Evolutionary conservation across 352 stramenopile species (phyloP).

Genomic region (Phytopythium kandeliae): DNA sequence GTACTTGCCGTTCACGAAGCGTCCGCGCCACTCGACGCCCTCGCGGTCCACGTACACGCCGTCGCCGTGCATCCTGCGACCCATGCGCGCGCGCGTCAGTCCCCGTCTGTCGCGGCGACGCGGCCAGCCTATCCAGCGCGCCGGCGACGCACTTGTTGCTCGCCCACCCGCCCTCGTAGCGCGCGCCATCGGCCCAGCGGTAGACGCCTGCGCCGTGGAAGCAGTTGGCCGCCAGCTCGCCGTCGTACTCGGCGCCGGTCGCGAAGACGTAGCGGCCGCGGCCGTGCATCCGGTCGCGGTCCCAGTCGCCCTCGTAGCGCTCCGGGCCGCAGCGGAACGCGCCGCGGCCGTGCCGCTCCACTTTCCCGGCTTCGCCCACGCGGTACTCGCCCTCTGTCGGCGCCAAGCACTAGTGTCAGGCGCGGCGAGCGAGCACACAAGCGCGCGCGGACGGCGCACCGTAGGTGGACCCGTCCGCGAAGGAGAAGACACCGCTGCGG

Average conservation of each 20-base stretch:
- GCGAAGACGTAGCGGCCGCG: constrained; percentile 58
- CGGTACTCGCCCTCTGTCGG: constrained; percentile 44
- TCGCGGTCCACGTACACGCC: constrained; percentile 71
- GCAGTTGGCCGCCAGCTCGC: constrained; percentile 54
- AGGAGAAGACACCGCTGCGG: constrained; percentile 54
- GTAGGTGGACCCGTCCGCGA: constrained; percentile 61
- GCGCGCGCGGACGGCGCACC: constrained; percentile 15
- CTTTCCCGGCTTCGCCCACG: constrained; percentile 18
- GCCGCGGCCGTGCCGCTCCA: constrained; percentile 50
- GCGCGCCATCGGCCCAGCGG: constrained; percentile 57
- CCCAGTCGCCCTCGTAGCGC: constrained; percentile 58
- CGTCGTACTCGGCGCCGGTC: constrained; percentile 67
- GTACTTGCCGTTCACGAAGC: constrained; percentile 80
- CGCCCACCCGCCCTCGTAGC: constrained; percentile 55
- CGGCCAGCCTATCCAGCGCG: no score
- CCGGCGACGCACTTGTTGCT: constrained; percentile 25
- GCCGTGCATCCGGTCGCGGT: constrained; percentile 66
- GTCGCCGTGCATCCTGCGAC: constrained; percentile 64
- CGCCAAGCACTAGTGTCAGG: background rate
- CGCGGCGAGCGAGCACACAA: no score
- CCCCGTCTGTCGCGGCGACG: no score
- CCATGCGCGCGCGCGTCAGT: background rate
- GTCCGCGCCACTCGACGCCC: constrained; percentile 58
- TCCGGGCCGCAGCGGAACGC: constrained; percentile 47
- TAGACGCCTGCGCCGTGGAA: constrained; percentile 67